A percentile compares a stretch with the other conserved stretches of the same genome.
Evolutionary conservation across 352 stramenopile genomes (phyloP).

Genomic region (Globisporangium echinulatum): DNA sequence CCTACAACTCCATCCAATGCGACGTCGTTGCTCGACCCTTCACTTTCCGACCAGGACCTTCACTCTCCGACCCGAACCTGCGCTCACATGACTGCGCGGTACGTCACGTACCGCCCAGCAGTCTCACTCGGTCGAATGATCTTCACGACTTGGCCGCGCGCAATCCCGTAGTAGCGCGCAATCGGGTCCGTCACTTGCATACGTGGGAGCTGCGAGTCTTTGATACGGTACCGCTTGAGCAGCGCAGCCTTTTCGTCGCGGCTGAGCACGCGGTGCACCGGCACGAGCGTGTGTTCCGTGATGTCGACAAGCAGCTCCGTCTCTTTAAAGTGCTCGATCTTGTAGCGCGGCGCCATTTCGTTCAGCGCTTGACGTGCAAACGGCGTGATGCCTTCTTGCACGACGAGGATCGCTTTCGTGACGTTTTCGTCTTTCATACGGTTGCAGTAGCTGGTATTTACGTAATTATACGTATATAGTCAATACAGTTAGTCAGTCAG

Average conservation of each 20-base stretch:
- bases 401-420: conserved; percentile 96
- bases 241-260: conserved; percentile 96
- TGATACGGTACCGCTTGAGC: conserved; percentile 98
- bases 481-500: not conserved
- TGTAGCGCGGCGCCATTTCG: conserved; percentile 90
- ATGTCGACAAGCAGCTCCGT: conserved; percentile 99
- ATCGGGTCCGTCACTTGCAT: conserved; percentile 99
- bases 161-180: conserved; percentile 96
- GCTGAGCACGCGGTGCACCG: conserved; percentile 97
- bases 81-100: conserved; percentile 97
- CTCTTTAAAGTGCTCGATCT: conserved; percentile 98
- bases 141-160: conserved; percentile 97
- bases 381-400: conserved; percentile 94
- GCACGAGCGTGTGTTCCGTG: conserved; percentile 99
- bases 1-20: no score
- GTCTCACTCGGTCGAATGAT: conserved; percentile 99
- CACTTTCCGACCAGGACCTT: no score
- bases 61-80: no score
- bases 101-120: conserved; percentile 99
- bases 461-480: not conserved
- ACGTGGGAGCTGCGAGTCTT: conserved; percentile 97
- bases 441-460: conserved; percentile 73
- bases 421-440: conserved; percentile 97
- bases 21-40: no score
- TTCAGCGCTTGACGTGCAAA: conserved; percentile 96